phyloP scores from a whole-genome alignment of 345 rosid genomes.

The Syzygium grande region DNA sequence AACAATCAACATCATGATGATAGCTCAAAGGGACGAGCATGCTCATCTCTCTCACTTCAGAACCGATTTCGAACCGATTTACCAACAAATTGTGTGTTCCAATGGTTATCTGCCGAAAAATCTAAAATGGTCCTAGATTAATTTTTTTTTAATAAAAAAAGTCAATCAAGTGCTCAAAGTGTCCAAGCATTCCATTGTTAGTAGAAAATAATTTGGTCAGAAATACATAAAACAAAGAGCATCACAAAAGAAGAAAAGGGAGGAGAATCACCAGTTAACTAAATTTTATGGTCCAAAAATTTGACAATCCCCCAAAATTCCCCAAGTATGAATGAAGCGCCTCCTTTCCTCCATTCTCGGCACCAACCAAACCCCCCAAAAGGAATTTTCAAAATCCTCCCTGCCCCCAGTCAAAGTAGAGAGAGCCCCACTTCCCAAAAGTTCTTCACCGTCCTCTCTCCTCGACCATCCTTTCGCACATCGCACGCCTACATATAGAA shows the following conservation, averaged over 20 bases:
- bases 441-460: slow-evolving; percentile 38
- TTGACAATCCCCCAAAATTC: not conserved
- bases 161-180: not conserved
- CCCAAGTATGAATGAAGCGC: not conserved
- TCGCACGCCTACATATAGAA: not conserved
- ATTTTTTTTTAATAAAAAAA: not conserved
- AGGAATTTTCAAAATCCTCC: not conserved
- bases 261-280: not conserved
- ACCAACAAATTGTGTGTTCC: not conserved
- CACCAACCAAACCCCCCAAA: not conserved
- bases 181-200: not conserved
- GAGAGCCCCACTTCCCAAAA: slow-evolving; percentile 6
- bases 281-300: not conserved
- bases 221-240: not conserved
- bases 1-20: not conserved
- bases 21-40: not conserved
- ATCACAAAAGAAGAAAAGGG: not conserved
- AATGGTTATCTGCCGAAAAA: not conserved
- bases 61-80: not conserved
- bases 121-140: not conserved
- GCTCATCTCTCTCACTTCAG: not conserved
- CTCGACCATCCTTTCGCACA: slow-evolving; percentile 4
- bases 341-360: not conserved
- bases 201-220: not conserved
- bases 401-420: not conserved